Percentiles rank a stretch among this genome's conserved stretches.
Evolutionary conservation across 306 rosid genomes (phyloP).

Genomic region (Abrus precatorius): DNA sequence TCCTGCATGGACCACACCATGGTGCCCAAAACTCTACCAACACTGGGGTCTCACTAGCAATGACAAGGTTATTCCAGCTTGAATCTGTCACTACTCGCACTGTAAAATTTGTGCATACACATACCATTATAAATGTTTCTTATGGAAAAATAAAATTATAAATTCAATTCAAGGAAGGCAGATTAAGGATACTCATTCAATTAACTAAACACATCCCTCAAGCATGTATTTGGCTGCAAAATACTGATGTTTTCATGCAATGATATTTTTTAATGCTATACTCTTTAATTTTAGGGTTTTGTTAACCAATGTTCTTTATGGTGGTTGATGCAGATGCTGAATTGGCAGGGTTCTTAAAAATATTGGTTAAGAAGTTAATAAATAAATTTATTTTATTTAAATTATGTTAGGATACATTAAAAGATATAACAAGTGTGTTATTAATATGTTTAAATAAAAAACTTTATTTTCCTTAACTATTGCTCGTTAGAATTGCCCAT

Average conservation of each 20-base stretch:
- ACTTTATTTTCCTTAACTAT: no score
- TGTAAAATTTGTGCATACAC: slow-evolving; percentile 50
- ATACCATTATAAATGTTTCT: not conserved
- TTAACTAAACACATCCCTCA: not conserved
- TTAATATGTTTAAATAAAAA: no score
- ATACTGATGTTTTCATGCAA: not conserved
- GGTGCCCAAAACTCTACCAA: slow-evolving; percentile 97
- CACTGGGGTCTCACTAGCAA: slow-evolving; percentile 72
- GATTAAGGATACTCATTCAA: not conserved
- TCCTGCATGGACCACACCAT: slow-evolving; percentile 96
- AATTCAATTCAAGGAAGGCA: not conserved
- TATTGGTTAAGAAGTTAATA: no score
- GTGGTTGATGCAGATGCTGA: no score
- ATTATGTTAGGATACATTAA: no score
- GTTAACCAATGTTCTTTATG: no score
- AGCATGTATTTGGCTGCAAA: not conserved
- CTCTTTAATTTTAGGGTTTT: not conserved
- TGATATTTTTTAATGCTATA: not conserved
- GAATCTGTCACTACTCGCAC: slow-evolving; percentile 79
- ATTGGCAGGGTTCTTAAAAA: no score
- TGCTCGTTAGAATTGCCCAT: not conserved
- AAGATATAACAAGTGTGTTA: no score
- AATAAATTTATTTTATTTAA: no score
- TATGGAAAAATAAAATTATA: not conserved
- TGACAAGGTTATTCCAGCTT: slow-evolving; percentile 74